phyloP scores from a whole-genome alignment of 2,329 filamentous ascomycete genomes.

The Diplocarpon rosae region DNA sequence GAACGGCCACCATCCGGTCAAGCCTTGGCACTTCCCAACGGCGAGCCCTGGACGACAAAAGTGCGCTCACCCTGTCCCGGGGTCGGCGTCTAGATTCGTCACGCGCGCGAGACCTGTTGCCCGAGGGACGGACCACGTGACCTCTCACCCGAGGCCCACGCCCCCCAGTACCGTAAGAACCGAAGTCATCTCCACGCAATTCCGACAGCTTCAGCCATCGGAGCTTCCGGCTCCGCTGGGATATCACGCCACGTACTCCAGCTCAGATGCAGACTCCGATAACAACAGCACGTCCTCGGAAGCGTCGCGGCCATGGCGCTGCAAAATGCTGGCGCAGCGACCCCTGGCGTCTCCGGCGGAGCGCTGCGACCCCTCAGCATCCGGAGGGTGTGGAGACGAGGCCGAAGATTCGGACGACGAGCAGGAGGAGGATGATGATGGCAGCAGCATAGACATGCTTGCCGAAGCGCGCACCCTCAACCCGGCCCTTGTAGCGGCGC shows the following conservation, averaged over 20 bases:
- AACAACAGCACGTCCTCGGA: constrained; percentile 1
- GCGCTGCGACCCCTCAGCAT: neutral
- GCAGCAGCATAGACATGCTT: constrained; percentile 18
- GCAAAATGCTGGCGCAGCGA: neutral
- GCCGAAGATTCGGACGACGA: constrained; percentile 5
- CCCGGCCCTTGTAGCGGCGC: constrained; percentile 9
- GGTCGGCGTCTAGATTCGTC: constrained; percentile 14
- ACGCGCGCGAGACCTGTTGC: neutral
- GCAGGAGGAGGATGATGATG: constrained; percentile 13
- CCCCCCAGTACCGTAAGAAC: constrained; percentile 8
- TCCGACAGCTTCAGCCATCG: constrained; percentile 12
- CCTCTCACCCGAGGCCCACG: neutral
- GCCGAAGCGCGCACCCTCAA: constrained; percentile 11
- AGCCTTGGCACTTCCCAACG: constrained; percentile 12
- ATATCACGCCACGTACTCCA: constrained; percentile 10
- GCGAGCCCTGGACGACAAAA: constrained; percentile 5
- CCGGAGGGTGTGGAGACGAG: neutral
- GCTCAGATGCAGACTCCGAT: constrained; percentile 10
- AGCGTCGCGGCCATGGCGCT: constrained; percentile 1
- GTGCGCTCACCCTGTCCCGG: constrained; percentile 14
- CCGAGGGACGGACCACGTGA: neutral
- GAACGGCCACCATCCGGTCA: neutral
- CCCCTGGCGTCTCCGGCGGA: neutral
- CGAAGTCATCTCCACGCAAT: constrained; percentile 12
- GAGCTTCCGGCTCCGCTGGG: constrained; percentile 15